A percentile compares a stretch with the other conserved stretches of the same genome.
These are phyloP conservation scores for Didymella lethalis DNA, from an alignment of 2,329 filamentous ascomycete genomes.

Conservation along the genomic window DNA sequence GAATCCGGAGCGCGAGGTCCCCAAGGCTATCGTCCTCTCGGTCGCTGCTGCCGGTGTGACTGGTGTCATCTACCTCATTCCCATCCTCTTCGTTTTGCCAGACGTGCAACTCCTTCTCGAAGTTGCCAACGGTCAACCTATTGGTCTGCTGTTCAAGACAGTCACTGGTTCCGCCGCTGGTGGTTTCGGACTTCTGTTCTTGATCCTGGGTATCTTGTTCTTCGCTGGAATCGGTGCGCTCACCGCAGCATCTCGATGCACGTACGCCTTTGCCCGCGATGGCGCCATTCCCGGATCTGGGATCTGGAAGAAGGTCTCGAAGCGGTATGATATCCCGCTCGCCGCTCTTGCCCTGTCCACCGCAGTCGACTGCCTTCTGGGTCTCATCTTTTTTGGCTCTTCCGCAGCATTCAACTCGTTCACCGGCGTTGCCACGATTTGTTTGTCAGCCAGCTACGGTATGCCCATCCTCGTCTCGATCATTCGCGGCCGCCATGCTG, in stretches of 20 bases:
- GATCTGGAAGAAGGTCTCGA: conserved; percentile 72
- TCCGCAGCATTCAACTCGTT: conserved; percentile 81
- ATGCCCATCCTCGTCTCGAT: conserved; percentile 77
- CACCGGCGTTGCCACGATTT: conserved; percentile 81
- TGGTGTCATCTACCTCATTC: conserved; percentile 72
- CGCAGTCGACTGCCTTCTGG: conserved; percentile 72
- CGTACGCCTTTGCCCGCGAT: conserved; percentile 78
- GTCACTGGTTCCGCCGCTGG: conserved; percentile 76
- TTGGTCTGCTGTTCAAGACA: conserved; percentile 77
- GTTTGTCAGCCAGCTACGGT: conserved; percentile 76
- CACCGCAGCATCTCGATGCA: conserved; percentile 77
- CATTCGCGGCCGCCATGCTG: conserved; percentile 69
- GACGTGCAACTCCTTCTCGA: conserved; percentile 68
- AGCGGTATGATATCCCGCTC: conserved; percentile 72
- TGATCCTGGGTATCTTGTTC: conserved; percentile 78
- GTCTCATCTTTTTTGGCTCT: conserved; percentile 81
- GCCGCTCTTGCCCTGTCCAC: conserved; percentile 74
- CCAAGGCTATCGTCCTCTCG: conserved; percentile 74
- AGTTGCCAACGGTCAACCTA: conserved; percentile 76
- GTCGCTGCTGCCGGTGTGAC: conserved; percentile 72
- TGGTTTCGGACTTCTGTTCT: conserved; percentile 77
- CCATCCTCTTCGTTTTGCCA: conserved; percentile 78
- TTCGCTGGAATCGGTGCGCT: conserved; percentile 79
- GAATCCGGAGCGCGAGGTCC: conserved; percentile 72
- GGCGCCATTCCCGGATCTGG: conserved; percentile 75